A percentile compares a stretch with the other conserved stretches of the same genome.
Evolutionary conservation across 2,329 filamentous ascomycete species (phyloP).

Genomic region (Phialophora expanda): DNA sequence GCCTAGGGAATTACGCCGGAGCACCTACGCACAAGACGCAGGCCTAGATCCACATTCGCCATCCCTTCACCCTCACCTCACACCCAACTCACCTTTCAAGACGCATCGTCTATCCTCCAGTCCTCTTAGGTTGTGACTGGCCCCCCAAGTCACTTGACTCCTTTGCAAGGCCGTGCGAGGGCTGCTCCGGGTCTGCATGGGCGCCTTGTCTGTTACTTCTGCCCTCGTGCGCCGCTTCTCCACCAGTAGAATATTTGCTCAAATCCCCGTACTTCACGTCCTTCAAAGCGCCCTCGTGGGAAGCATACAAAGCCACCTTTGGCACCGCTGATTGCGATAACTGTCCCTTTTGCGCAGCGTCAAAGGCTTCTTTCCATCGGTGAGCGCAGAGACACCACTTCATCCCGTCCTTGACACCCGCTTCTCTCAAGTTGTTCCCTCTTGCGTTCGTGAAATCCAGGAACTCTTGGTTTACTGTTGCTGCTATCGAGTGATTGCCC

Average conservation of each 20-base stretch:
- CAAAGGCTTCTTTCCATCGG: conserved; percentile 65
- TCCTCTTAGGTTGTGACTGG: conserved; percentile 19
- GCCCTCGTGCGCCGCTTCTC: conserved; percentile 32
- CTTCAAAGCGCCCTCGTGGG: conserved; percentile 45
- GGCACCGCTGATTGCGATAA: conserved; percentile 33
- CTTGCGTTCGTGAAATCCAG: conserved; percentile 64
- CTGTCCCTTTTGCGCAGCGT: conserved; percentile 56
- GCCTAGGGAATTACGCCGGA: conserved; percentile 14
- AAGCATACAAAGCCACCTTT: conserved; percentile 46
- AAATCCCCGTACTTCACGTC: conserved; percentile 44
- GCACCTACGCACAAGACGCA: conserved; percentile 8
- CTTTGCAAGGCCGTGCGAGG: conserved; percentile 15
- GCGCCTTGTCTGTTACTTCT: conserved; percentile 22
- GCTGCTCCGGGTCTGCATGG: conserved; percentile 21
- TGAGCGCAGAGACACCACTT: conserved; percentile 68
- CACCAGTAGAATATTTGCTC: conserved; percentile 43
- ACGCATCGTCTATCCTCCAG: conserved; percentile 14
- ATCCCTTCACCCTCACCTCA: background rate
- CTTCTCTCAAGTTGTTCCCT: conserved; percentile 63
- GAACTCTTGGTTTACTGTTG: conserved; percentile 64
- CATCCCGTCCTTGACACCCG: conserved; percentile 63
- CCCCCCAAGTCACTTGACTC: conserved; percentile 30
- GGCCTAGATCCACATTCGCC: background rate
- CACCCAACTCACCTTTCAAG: background rate
- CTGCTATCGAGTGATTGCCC: conserved; percentile 66